Base-by-base conservation (phyloP, 331 rosid species). In the Malus hybrid region DNA sequence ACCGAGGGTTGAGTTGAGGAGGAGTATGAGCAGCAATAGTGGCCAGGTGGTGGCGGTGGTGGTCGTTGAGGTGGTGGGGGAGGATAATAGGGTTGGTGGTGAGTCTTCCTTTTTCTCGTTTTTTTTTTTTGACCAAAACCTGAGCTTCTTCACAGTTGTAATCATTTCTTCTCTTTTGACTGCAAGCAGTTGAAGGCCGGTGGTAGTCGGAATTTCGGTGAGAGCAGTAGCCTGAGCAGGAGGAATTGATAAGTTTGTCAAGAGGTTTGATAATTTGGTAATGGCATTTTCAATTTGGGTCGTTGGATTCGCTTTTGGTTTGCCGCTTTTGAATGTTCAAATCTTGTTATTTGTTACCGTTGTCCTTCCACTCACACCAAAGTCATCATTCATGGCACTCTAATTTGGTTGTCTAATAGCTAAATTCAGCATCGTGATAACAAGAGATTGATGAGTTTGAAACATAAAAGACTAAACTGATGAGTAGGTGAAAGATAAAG, bases 81-180 rank as follows among this genome's bases (percentile, higher is more conserved):
- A 19, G 71, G 60, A 19, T 71, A 54, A 54, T 56, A 74, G 10
- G 80, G 73, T n/a, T 55, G 65, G 16, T 67, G 77, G 0, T n/a
- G 77, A 48, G 28, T 74, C 82, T 79, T 86, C 78, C 44, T 87
- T 65, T 75, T 85, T 80, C 69, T 90, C 76, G 6, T 33, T 75
- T 91, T 85, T 78, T 24, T 24, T 87, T 83, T 73, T 84, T 27
- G 92, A 65, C 96, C 96, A 93, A 9, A 88, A 67, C 72, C 85
- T 91, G 68, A 91, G 91, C 84, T 87, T 93, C 88, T 91, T 93
- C 75, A 84, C 73, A 44, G 92, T 85, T 71, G 89, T 88, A 11
- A 90, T 80, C 82, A 89, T 34, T 34, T 33, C 2, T 4, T 62
- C 44, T 33, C 24, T 33, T 34, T 14, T 39, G 20, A 34, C 39